Evolutionary conservation across 768 basidiomycete species (phyloP).

Genomic region (Leccinum variicolor): DNA sequence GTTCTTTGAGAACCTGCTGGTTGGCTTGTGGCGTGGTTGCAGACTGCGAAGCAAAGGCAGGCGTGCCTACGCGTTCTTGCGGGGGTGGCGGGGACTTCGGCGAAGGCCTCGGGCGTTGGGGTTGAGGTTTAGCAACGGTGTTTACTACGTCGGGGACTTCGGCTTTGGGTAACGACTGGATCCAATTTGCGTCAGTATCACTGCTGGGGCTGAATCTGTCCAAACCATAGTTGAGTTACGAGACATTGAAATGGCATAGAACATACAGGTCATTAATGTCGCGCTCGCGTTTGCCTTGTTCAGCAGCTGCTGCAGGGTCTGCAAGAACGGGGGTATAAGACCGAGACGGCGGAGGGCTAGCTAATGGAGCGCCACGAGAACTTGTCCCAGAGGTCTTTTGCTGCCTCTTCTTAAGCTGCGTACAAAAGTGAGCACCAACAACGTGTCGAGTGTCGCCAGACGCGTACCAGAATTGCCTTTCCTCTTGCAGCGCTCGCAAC

Average conservation of each 20-base stretch:
- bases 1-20: conserved; percentile 13
- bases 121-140: conserved; percentile 34
- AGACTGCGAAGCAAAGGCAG: conserved; percentile 3
- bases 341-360: conserved; percentile 45
- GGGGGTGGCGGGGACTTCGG: conserved; percentile 16
- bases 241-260: neutral
- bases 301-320: conserved; percentile 32
- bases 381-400: conserved; percentile 52
- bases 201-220: conserved; percentile 42
- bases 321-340: conserved; percentile 52
- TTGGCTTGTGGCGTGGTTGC: neutral
- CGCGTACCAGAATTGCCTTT: conserved; percentile 65
- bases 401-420: conserved; percentile 78
- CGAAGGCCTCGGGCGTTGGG: conserved; percentile 18
- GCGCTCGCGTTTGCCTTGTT: conserved; percentile 41
- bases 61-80: conserved; percentile 8
- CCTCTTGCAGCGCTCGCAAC: conserved; percentile 84
- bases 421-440: conserved; percentile 2
- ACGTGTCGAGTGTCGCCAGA: neutral
- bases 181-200: conserved; percentile 50
- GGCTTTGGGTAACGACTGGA: conserved; percentile 54
- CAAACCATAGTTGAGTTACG: conserved; percentile 12
- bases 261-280: conserved; percentile 69
- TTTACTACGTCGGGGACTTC: conserved; percentile 24
- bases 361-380: conserved; percentile 29